A percentile compares a stretch with the other conserved stretches of the same genome.
These are phyloP conservation scores for Mycosphaerella arachidis DNA, from an alignment of 2,329 filamentous ascomycete genomes.

Conservation along the genomic window DNA sequence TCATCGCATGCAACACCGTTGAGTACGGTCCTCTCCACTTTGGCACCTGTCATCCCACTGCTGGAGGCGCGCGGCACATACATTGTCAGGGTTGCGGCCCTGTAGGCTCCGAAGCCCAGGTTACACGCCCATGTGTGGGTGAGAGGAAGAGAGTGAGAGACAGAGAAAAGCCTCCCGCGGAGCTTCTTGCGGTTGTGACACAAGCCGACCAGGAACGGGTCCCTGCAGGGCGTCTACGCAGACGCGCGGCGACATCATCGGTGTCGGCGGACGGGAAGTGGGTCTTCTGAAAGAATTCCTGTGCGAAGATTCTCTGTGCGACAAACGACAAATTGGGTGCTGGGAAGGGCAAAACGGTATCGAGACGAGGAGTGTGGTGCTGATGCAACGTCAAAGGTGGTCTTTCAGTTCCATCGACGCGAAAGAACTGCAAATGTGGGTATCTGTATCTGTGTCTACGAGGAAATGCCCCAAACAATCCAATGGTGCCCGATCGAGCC, in stretches of 20 bases:
- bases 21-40: slow-evolving; percentile 3
- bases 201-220: slow-evolving; percentile 4
- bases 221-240: slow-evolving; percentile 6
- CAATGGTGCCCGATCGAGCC: neutral
- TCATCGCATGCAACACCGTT: slow-evolving; percentile 5
- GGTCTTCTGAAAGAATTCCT: slow-evolving; percentile 4
- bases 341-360: too few species aligned
- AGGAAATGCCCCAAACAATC: slow-evolving; percentile 1
- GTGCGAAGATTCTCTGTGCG: slow-evolving; percentile 3
- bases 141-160: too few species aligned
- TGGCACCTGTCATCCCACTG: slow-evolving; percentile 17
- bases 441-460: slow-evolving; percentile 8
- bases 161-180: too few species aligned
- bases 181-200: neutral
- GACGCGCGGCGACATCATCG: slow-evolving; percentile 18
- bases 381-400: neutral
- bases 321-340: neutral
- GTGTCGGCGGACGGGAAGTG: neutral
- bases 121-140: slow-evolving; percentile 1
- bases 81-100: slow-evolving; percentile 2
- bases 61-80: neutral
- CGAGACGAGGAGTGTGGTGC: neutral
- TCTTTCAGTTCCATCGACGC: slow-evolving; percentile 3
- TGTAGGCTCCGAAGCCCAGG: slow-evolving; percentile 1
- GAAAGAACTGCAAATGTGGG: slow-evolving; percentile 6